Base-by-base conservation (phyloP, 306 rosid genomes). In the Prunus dulcis region DNA sequence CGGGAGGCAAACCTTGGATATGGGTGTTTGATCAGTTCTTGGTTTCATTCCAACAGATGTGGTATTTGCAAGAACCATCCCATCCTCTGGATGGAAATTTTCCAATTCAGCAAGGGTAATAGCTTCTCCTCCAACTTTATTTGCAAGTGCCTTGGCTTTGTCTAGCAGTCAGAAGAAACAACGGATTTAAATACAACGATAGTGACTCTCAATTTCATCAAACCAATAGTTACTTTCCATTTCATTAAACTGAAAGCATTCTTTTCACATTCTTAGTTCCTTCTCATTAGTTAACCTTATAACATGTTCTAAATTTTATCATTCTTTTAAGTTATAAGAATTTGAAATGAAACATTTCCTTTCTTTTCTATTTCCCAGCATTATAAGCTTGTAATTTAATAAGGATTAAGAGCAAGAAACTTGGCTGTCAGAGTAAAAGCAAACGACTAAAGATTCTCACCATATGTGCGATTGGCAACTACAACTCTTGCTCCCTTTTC, bases 401-500 rank as follows among this genome's bases (percentile, higher is more conserved):
- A 9, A n/a, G 45, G 50, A 74, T 43, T 50, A 4, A 7, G 73
- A 46, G 49, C 25, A 6, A 56, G 43, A 57, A 19, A 38, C 6
- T 68, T 28, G 22, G 68, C 1, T 18, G 68, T 28, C n/a, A 18
- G 19, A 43, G 68, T 43, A 28, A 0, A 13, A 1, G 9, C 0
- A 9, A 22, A 22, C 9, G 28, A 46, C 41, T 38, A 25, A n/a
- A 67, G 38, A 74, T 51, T 80, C 82, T 66, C 72, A 88, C 93
- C 83, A 69, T 60, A 80, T 17, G 91, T 85, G 69, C 93, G 89
- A 73, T 91, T 82, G 74, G 91, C 93, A 51, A 91, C 83, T 50
- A 91, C 87, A 9, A 91, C 87, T 84, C 90, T 87, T 17, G 96
- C 96, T 73, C 96, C 96, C 76, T 84, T 89, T 72, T 82, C 86